Percentiles rank a stretch among this genome's conserved stretches.
Evolutionary conservation across 768 basidiomycete genomes (phyloP).

Genomic region (Trametes punicea): DNA sequence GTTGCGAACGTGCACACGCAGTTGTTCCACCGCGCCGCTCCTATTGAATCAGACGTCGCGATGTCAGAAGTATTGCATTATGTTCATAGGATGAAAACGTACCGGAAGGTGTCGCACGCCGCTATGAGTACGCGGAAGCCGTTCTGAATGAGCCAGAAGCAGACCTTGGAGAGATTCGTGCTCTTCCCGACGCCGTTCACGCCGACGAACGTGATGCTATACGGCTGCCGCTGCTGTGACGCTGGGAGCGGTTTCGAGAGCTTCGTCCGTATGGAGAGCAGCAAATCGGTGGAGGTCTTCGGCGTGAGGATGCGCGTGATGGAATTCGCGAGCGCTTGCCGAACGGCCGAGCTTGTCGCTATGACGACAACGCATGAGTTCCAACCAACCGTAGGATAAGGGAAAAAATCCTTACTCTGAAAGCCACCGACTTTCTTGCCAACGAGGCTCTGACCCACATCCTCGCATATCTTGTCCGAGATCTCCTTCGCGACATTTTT

Average conservation of each 20-base stretch:
- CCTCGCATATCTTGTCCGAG: constrained; percentile 89
- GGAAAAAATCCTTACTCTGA: constrained; percentile 52
- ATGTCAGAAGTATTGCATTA: background rate
- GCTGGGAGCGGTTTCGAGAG: constrained; percentile 70
- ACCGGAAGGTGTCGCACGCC: constrained; percentile 97
- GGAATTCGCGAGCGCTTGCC: constrained; percentile 75
- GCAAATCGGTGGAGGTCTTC: constrained; percentile 93
- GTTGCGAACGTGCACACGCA: constrained; percentile 95
- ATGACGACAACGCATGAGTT: constrained; percentile 11
- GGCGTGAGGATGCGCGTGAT: constrained; percentile 94
- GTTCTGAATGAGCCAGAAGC: constrained; percentile 99
- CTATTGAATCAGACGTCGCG: constrained; percentile 33
- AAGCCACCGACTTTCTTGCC: constrained; percentile 91
- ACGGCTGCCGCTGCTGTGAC: constrained; percentile 77
- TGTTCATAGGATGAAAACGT: constrained; percentile 21
- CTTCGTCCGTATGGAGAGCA: constrained; percentile 91
- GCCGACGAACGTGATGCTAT: constrained; percentile 94
- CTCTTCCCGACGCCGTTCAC: constrained; percentile 99
- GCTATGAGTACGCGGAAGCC: constrained; percentile 91
- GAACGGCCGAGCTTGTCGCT: constrained; percentile 86
- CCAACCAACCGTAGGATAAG: background rate
- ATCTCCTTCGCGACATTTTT: constrained; percentile 99
- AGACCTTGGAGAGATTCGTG: constrained; percentile 96
- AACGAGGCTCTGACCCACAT: constrained; percentile 84
- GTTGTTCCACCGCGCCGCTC: constrained; percentile 96